Conservation (phyloP, 78 protist species). For the Chrysochromulina parva region DNA sequence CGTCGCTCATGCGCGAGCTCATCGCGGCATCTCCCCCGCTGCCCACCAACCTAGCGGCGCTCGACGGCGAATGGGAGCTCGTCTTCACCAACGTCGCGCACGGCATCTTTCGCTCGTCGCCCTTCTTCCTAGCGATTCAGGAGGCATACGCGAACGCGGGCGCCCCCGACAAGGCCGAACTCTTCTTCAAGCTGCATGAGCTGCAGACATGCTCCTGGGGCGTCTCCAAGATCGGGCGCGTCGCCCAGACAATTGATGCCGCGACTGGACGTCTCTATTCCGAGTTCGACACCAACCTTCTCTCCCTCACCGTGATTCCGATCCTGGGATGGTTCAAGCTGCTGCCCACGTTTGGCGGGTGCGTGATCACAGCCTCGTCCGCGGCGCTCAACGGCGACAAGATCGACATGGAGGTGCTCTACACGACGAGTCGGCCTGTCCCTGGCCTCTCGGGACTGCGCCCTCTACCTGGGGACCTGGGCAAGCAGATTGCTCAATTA, state of each 20-base stretch:
- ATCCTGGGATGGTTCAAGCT: slow-evolving; percentile 26
- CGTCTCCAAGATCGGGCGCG: slow-evolving; percentile 12
- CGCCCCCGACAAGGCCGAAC: slow-evolving; percentile 9
- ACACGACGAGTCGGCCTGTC: background rate
- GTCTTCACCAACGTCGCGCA: background rate
- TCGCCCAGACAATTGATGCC: background rate
- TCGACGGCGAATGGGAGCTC: slow-evolving; percentile 48
- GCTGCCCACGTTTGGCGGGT: slow-evolving; percentile 31
- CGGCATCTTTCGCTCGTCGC: slow-evolving; percentile 38
- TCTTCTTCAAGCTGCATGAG: slow-evolving; percentile 43
- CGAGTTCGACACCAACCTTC: slow-evolving; percentile 32
- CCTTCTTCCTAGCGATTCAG: slow-evolving; percentile 37
- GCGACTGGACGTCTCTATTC: background rate
- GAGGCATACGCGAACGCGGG: slow-evolving; percentile 14
- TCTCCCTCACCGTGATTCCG: slow-evolving; percentile 28
- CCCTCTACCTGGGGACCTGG: background rate
- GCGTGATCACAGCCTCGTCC: background rate
- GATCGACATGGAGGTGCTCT: background rate
- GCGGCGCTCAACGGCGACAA: background rate
- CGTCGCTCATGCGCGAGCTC: background rate
- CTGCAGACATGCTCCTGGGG: slow-evolving; percentile 35
- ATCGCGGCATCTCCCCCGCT: background rate
- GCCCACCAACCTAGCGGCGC: background rate
- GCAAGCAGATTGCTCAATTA: background rate
- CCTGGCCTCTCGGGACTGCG: background rate